Percentiles rank a stretch among this genome's conserved stretches.
These are phyloP conservation scores for Hypoxylon sp. DNA, from an alignment of 2,329 filamentous ascomycete genomes.

Conservation along the genomic window DNA sequence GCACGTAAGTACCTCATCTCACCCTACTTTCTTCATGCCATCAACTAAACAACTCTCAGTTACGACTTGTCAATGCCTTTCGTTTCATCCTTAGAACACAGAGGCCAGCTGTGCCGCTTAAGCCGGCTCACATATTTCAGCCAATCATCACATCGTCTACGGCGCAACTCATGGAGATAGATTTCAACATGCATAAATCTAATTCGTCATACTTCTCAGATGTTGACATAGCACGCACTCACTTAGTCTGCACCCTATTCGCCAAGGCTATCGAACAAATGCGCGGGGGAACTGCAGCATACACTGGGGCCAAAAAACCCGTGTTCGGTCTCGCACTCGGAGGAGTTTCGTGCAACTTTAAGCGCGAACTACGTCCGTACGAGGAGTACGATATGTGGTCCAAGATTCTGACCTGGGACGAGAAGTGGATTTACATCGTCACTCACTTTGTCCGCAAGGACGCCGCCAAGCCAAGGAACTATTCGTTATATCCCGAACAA, in stretches of 20 bases:
- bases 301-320: constrained; percentile 51
- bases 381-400: constrained; percentile 67
- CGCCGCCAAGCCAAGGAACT: constrained; percentile 54
- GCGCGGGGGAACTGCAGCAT: constrained; percentile 53
- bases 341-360: constrained; percentile 68
- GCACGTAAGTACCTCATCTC: constrained; percentile 64
- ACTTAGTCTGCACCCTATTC: constrained; percentile 70
- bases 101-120: constrained; percentile 59
- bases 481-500: constrained; percentile 55
- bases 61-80: constrained; percentile 58
- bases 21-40: background rate
- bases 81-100: constrained; percentile 61
- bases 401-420: constrained; percentile 68
- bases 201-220: constrained; percentile 80
- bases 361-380: constrained; percentile 68
- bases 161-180: constrained; percentile 74
- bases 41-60: constrained; percentile 42
- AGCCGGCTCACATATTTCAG: constrained; percentile 72
- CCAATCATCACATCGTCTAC: constrained; percentile 73
- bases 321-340: constrained; percentile 61
- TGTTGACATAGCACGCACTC: constrained; percentile 76
- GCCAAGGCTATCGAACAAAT: constrained; percentile 53
- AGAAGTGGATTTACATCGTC: constrained; percentile 70
- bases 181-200: constrained; percentile 81
- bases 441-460: constrained; percentile 65